Evolutionary conservation across 2,329 filamentous ascomycete species (phyloP), one percentile per base, ranked within the genome.

Genomic region (Pseudogymnoascus sp.): DNA sequence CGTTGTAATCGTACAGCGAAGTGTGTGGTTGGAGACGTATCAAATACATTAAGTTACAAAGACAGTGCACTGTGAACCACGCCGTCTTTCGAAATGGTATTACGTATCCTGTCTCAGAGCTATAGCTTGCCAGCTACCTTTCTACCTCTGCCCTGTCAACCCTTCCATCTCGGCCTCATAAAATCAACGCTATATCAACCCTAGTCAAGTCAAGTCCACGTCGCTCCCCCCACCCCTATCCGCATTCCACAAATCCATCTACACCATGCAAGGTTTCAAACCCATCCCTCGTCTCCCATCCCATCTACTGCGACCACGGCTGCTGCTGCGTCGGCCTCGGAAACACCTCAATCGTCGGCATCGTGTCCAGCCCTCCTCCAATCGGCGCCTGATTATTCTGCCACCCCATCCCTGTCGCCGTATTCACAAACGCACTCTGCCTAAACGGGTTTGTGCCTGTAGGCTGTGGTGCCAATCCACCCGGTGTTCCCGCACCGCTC

Each of bases 371-470:
- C 6, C 87, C 89, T 3, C 92, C 91, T 67, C 96, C 89, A 3
- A 95, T 93, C 7, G 89, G 84, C 71, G 90, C 85, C 68, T 88
- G 86, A 65, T 85, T 84, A 66, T 88, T 83, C 74, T 97, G 93
- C 91, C 95, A 98, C 1, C 91, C 91, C 75, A 90, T 82, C 0
- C 93, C 93, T 0, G 92, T 96, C 66, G 87, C 82, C 71, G 96
- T 92, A 72, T 96, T 95, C 61, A 96, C 88, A 74, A 97, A 96
- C 3, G 88, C 86, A 53, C 89, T 91, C 72, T 98, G 92, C 14
- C 95, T 85, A 82, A 98, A 98, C 0, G 95, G 95, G 71, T 99
- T 99, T 2, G 93, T 97, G 7, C 92, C 93, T 0, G 93, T 97
- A 1, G 89, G 84, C 71, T 93, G 91, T 2, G 91, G 85, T 61